Percentiles rank a stretch among this genome's conserved stretches.
Conservation (phyloP, 139 green algal species). For the Pedinophyceae sp. region DNA sequence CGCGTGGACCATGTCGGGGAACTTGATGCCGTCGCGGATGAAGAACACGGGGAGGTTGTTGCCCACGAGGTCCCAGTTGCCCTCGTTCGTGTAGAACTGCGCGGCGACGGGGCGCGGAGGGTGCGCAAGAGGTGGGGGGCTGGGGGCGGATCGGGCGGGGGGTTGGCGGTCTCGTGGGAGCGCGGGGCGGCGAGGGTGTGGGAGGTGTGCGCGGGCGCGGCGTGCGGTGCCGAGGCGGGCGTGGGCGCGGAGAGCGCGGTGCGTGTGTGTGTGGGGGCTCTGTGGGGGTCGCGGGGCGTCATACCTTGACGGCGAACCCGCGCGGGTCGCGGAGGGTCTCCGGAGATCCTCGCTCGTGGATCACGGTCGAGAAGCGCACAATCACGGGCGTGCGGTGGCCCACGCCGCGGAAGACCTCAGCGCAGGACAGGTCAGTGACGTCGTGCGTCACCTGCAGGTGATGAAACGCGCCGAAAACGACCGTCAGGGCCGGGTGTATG, state of each 20-base stretch:
- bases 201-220: too few relatives aligned
- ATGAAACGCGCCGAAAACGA: neutral
- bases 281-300: too few relatives aligned
- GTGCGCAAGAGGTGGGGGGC: too few relatives aligned
- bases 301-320: constrained; percentile 85
- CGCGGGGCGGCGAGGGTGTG: too few relatives aligned
- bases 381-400: constrained; percentile 89
- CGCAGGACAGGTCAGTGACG: constrained; percentile 77
- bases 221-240: too few relatives aligned
- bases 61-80: constrained; percentile 75
- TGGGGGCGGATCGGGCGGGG: too few relatives aligned
- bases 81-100: constrained; percentile 85
- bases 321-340: constrained; percentile 84
- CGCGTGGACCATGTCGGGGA: constrained; percentile 88
- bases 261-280: too few relatives aligned
- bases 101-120: too few relatives aligned
- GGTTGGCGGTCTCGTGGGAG: too few relatives aligned
- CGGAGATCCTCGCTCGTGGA: constrained; percentile 66
- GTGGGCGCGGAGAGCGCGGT: too few relatives aligned
- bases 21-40: constrained; percentile 91
- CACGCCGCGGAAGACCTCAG: constrained; percentile 82
- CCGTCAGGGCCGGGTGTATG: neutral
- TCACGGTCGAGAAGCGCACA: constrained; percentile 81
- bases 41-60: constrained; percentile 92
- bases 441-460: constrained; percentile 76